Evolutionary conservation across 1,284 basidiomycete genomes (phyloP).

Genomic region (Inonotus hispidus): DNA sequence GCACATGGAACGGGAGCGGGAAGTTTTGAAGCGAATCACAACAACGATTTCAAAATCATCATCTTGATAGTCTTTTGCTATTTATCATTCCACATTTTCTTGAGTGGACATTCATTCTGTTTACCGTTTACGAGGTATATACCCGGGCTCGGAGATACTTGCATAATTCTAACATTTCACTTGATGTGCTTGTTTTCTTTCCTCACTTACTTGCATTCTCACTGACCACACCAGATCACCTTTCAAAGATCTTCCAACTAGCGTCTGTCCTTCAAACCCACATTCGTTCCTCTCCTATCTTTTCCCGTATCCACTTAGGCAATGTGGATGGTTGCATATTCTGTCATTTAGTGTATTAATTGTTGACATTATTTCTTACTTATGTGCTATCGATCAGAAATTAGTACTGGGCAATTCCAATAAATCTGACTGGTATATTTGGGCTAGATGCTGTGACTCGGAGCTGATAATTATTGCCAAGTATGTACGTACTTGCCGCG

Average conservation of each 20-base stretch:
- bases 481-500: background rate
- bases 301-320: slow-evolving; percentile 13
- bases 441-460: background rate
- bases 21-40: slow-evolving; percentile 66
- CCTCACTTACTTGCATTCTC: background rate
- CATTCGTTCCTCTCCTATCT: slow-evolving; percentile 22
- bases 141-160: slow-evolving; percentile 17
- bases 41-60: slow-evolving; percentile 32
- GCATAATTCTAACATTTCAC: slow-evolving; percentile 8
- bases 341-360: slow-evolving; percentile 11
- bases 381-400: background rate
- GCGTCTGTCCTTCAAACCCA: background rate
- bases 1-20: slow-evolving; percentile 67
- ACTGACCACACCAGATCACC: background rate
- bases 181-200: slow-evolving; percentile 3
- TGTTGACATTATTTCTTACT: slow-evolving; percentile 3
- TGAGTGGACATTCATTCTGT: slow-evolving; percentile 3
- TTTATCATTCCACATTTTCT: background rate
- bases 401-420: background rate
- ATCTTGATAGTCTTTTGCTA: background rate
- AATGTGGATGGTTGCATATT: slow-evolving; percentile 25
- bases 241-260: background rate
- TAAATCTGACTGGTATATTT: background rate
- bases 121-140: slow-evolving; percentile 5
- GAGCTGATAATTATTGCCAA: background rate